Conservation (phyloP, 345 rosid species). For the Alliaria petiolata region DNA sequence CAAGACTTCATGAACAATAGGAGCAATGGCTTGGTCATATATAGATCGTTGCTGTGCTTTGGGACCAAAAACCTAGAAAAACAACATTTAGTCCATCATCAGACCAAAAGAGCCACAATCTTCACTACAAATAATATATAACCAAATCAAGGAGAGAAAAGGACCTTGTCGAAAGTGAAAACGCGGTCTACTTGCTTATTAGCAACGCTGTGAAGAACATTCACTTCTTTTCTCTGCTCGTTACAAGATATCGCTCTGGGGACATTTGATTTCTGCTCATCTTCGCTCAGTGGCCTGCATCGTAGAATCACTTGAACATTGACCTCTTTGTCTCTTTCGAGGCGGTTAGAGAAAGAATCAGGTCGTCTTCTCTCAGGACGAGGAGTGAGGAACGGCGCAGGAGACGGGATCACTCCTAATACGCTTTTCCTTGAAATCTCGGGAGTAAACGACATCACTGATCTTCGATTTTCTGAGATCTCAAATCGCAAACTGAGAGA, state of each 20-base stretch:
- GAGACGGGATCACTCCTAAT: conserved; percentile 67
- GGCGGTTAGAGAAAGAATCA: conserved; percentile 52
- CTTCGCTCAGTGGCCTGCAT: conserved; percentile 85
- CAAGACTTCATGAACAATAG: conserved; percentile 86
- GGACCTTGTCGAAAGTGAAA: conserved; percentile 88
- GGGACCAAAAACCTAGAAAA: conserved; percentile 81
- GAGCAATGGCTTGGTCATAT: conserved; percentile 80
- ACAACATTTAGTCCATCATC: neutral
- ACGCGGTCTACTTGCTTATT: conserved; percentile 79
- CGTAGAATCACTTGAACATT: conserved; percentile 86
- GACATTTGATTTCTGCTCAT: conserved; percentile 68
- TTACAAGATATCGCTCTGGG: conserved; percentile 62
- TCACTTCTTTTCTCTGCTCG: conserved; percentile 74
- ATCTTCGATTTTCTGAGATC: neutral
- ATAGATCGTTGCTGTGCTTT: conserved; percentile 91
- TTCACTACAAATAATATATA: neutral
- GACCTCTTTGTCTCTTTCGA: conserved; percentile 73
- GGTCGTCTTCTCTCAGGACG: conserved; percentile 76
- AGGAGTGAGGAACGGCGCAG: conserved; percentile 80
- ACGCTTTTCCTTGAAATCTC: conserved; percentile 60
- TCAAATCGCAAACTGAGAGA: too few relatives aligned
- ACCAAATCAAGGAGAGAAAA: neutral
- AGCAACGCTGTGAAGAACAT: conserved; percentile 59
- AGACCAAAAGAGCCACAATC: neutral
- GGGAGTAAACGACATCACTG: conserved; percentile 61